Percentiles rank a stretch among this genome's conserved stretches.
Evolutionary conservation across 208 protist species (phyloP).

Genomic region (Kentomonas sorsogonicus): DNA sequence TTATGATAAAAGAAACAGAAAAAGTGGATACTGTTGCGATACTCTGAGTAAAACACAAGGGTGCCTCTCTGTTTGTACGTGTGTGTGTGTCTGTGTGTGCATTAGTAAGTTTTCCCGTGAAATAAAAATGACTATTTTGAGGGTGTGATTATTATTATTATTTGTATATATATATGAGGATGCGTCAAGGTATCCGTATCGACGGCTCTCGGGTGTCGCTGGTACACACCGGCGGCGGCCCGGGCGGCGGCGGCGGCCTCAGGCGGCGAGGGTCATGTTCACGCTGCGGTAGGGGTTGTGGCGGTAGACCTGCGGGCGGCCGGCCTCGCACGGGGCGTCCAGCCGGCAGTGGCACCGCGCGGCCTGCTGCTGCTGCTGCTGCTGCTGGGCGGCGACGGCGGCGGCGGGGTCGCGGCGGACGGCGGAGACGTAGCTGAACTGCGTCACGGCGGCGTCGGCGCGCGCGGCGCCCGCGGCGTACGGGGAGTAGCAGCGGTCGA

Average conservation of each 20-base stretch:
- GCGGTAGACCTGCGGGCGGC: conserved; percentile 61
- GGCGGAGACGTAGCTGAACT: conserved; percentile 8
- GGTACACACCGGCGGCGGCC: too few relatives aligned
- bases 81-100: background rate
- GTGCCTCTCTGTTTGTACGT: too few relatives aligned
- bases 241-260: too few relatives aligned
- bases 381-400: background rate
- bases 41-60: too few relatives aligned
- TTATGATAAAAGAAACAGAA: too few relatives aligned
- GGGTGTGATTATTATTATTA: background rate
- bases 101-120: background rate
- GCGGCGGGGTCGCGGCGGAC: too few relatives aligned
- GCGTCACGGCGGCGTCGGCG: conserved; percentile 11
- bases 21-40: too few relatives aligned
- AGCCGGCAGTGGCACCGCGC: background rate
- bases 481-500: conserved; percentile 12
- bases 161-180: conserved; percentile 7
- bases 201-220: too few relatives aligned
- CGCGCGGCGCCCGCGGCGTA: conserved; percentile 14
- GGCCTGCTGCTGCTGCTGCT: background rate
- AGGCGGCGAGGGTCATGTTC: too few relatives aligned
- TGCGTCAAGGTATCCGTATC: too few relatives aligned
- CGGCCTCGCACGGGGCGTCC: conserved; percentile 35
- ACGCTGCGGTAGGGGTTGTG: conserved; percentile 87
- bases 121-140: conserved; percentile 21